Evolutionary conservation across 2,329 filamentous ascomycete species (phyloP), one percentile per base, ranked within the genome.

Genomic region (Fusarium papillatum): DNA sequence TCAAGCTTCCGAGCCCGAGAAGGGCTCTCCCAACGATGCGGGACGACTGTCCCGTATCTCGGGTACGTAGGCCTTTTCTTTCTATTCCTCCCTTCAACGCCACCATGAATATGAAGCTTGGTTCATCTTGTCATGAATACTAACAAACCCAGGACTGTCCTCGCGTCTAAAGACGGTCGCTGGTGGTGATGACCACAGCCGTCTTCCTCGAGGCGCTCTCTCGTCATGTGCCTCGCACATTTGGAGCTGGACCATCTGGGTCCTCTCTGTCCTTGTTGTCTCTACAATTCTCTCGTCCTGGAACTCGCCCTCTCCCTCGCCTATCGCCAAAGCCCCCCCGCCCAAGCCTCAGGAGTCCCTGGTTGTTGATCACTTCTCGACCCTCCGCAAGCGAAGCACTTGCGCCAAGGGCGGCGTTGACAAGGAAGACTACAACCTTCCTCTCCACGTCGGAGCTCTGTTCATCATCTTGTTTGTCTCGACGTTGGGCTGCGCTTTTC

Each of bases 381-480:
- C 66, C 36, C 70, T 78, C 16, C 73, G 48, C 31, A 83, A 81
- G 73, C 78, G 83, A 64, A 76, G 77, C 43, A 80, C 79, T 8
- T 84, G 83, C 61, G 77, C 72, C 6, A 67, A 72, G 34, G 81
- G 80, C 36, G 82, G 82, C 36, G 80, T 81, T 71, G 69, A 78
- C 66, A 78, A 80, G 38, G 77, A 77, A 62, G 79, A 83, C 2
- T 92, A 93, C 83, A 90, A 92, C 79, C 87, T 86, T 17, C 84
- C 89, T 14, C 84, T 91, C 22, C 91, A 92, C 80, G 89, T 91
- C 64, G 87, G 88, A 70, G 91, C 90, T 31, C 82, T 93, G 31
- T 81, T 88, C 81, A 86, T 88, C 80, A 85, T 89, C 71, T 82
- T 88, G 71, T 80, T 80, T 76, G 84, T 88, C 17, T 87, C 88